These are phyloP conservation scores for Fraxinus albicans DNA, from an alignment of 305 asterid genomes.

Conservation along the genomic window DNA sequence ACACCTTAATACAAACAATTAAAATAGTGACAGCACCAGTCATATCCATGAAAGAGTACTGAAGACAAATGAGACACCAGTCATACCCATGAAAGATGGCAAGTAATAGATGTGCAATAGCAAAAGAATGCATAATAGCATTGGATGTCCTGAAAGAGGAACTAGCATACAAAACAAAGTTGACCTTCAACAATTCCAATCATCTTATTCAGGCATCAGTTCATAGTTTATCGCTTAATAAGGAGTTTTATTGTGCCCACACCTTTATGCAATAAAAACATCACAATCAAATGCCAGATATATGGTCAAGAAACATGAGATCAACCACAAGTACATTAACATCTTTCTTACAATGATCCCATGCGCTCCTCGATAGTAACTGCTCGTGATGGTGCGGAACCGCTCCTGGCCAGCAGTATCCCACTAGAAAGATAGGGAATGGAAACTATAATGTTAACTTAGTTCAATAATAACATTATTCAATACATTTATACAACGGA, in stretches of 20 bases:
- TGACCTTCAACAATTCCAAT: neutral
- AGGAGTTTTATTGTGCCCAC: neutral
- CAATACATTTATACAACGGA: neutral
- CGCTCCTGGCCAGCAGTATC: slow-evolving; percentile 99
- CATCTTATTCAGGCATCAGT: neutral
- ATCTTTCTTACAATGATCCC: slow-evolving; percentile 82
- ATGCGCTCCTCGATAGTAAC: slow-evolving; percentile 96
- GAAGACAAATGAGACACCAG: neutral
- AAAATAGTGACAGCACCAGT: neutral
- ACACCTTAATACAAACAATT: neutral
- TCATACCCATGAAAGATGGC: neutral
- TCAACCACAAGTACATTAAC: slow-evolving; percentile 14
- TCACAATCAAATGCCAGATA: neutral
- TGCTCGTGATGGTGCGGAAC: slow-evolving; percentile 94
- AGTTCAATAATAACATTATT: neutral
- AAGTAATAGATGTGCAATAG: neutral
- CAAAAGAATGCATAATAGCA: slow-evolving; percentile 6
- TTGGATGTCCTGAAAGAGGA: neutral
- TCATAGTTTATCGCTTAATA: neutral
- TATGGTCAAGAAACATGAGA: slow-evolving; percentile 8
- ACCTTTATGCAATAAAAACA: neutral
- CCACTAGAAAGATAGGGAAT: slow-evolving; percentile 60
- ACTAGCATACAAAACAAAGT: neutral
- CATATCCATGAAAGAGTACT: neutral
- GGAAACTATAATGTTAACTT: slow-evolving; percentile 7